These are phyloP conservation scores for Coffea eugenioides DNA, from an alignment of 257 asterid genomes.

Conservation along the genomic window DNA sequence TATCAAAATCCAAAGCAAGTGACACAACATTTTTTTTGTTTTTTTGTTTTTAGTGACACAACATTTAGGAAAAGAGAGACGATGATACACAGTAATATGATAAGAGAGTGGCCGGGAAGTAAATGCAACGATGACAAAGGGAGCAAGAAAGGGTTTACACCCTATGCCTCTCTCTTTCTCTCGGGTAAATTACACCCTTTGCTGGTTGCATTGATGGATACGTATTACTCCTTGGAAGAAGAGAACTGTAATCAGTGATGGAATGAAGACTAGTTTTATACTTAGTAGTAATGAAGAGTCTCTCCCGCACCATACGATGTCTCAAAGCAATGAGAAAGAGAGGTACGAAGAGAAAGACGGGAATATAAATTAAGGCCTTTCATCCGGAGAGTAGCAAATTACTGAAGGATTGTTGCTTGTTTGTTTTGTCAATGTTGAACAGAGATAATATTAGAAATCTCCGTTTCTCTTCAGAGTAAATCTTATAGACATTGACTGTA, in stretches of 20 bases:
- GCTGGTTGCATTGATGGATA: neutral
- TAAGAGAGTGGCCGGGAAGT: neutral
- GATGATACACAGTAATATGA: neutral
- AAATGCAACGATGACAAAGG: slow-evolving; percentile 16
- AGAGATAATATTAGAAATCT: neutral
- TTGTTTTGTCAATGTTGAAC: neutral
- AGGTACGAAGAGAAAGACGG: neutral
- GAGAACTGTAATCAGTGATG: neutral
- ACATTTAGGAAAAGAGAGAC: neutral
- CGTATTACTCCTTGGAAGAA: neutral
- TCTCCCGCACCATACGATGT: neutral
- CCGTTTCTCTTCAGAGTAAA: too few relatives aligned
- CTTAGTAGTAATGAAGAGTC: neutral
- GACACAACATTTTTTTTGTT: neutral
- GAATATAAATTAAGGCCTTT: neutral
- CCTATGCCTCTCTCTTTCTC: neutral
- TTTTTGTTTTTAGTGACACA: too few relatives aligned
- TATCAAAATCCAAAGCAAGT: neutral
- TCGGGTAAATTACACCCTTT: too few relatives aligned
- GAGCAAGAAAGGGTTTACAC: neutral
- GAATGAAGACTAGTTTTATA: neutral
- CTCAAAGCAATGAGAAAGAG: neutral
- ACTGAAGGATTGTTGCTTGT: neutral
- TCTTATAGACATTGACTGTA: too few relatives aligned
- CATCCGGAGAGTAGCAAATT: neutral